Percentiles rank a stretch among this genome's conserved stretches.
Conservation (phyloP, 169 alveolate species). For the Plasmodium coatneyi region DNA sequence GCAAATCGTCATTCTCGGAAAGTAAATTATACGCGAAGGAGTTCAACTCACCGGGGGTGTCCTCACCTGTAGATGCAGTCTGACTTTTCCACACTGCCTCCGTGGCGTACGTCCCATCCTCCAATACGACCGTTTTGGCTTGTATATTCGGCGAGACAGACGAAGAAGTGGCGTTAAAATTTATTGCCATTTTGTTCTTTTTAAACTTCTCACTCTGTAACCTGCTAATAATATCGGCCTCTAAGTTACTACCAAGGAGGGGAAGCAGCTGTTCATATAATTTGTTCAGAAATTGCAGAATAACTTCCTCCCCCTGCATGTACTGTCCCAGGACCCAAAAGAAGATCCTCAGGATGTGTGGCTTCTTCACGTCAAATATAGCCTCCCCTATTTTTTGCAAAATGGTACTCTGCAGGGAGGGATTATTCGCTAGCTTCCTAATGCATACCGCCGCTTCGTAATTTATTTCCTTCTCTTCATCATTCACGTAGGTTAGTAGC, state of each 20-base stretch:
- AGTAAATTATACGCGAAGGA: constrained; percentile 74
- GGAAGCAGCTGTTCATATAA: constrained; percentile 12
- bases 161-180: background rate
- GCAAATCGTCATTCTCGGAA: constrained; percentile 72
- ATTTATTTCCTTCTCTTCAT: constrained; percentile 76
- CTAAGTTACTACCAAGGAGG: constrained; percentile 61
- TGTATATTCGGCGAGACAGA: constrained; percentile 6
- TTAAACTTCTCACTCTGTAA: constrained; percentile 36
- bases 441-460: constrained; percentile 81
- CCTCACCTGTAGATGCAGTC: background rate
- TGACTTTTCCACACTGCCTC: constrained; percentile 79
- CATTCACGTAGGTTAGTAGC: constrained; percentile 74
- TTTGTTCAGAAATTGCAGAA: background rate
- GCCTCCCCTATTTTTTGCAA: constrained; percentile 47
- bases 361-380: constrained; percentile 70
- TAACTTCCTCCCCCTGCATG: constrained; percentile 31
- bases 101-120: constrained; percentile 97
- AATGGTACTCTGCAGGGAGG: constrained; percentile 13
- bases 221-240: constrained; percentile 38
- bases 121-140: constrained; percentile 93
- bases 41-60: constrained; percentile 11
- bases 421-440: constrained; percentile 50
- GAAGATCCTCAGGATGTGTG: constrained; percentile 71
- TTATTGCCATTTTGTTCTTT: constrained; percentile 77
- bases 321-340: constrained; percentile 67